phyloP scores from a whole-genome alignment of 257 asterid species.

The Rehmannia glutinosa region DNA sequence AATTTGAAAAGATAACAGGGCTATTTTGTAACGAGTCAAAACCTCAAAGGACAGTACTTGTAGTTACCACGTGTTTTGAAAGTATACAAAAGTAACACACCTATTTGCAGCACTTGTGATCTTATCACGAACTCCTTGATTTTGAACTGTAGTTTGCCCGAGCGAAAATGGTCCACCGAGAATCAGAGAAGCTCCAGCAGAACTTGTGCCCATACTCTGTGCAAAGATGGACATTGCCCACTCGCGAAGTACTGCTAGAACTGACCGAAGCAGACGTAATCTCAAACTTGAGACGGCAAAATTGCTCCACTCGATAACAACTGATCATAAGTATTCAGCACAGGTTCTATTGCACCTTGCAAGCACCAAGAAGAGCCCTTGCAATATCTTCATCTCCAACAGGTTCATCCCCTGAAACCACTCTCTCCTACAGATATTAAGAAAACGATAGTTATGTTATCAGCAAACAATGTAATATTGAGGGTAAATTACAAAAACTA shows the following conservation, averaged over 20 bases:
- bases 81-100: constrained; percentile 23
- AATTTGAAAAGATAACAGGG: too few species aligned
- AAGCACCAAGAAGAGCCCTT: constrained; percentile 84
- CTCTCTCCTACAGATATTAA: constrained; percentile 60
- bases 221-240: constrained; percentile 80
- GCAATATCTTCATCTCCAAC: constrained; percentile 93
- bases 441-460: neutral
- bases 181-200: constrained; percentile 77
- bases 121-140: constrained; percentile 84
- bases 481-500: too few species aligned
- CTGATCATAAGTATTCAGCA: constrained; percentile 76
- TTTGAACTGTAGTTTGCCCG: constrained; percentile 50
- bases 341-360: constrained; percentile 86
- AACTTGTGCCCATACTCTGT: constrained; percentile 71
- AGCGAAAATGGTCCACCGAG: constrained; percentile 65
- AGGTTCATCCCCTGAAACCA: constrained; percentile 60
- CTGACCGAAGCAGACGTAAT: constrained; percentile 83
- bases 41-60: too few species aligned
- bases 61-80: too few species aligned
- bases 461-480: neutral
- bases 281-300: constrained; percentile 61
- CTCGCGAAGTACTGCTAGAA: constrained; percentile 75
- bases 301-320: constrained; percentile 72
- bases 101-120: constrained; percentile 85
- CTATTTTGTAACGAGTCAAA: too few species aligned